Percentiles rank a stretch among this genome's conserved stretches.
These are phyloP conservation scores for Tympanopsis confertula DNA, from an alignment of 2,329 filamentous ascomycete species.

Conservation along the genomic window DNA sequence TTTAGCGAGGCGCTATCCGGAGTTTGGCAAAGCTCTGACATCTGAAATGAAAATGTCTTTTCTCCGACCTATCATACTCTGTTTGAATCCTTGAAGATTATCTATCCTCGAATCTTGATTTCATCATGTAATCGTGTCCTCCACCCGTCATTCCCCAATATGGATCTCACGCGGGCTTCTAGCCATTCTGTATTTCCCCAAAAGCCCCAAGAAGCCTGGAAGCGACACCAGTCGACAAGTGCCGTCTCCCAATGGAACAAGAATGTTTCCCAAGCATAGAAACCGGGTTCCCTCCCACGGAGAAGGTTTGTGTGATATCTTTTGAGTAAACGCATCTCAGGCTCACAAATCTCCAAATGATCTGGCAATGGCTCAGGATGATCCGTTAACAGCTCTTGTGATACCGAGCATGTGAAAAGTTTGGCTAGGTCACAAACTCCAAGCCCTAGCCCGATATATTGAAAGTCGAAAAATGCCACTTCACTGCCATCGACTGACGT, in stretches of 20 bases:
- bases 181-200: constrained; percentile 50
- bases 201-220: constrained; percentile 49
- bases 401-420: constrained; percentile 55
- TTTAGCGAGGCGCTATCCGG: too few relatives aligned
- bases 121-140: constrained; percentile 25
- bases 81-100: too few relatives aligned
- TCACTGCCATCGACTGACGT: constrained; percentile 31
- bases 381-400: constrained; percentile 34
- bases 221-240: constrained; percentile 55
- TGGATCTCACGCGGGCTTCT: constrained; percentile 37
- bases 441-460: constrained; percentile 53
- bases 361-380: constrained; percentile 15
- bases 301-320: constrained; percentile 31
- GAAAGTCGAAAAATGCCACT: constrained; percentile 59
- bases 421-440: constrained; percentile 58
- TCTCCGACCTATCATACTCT: too few relatives aligned
- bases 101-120: too few relatives aligned
- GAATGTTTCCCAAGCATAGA: constrained; percentile 45
- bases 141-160: constrained; percentile 32
- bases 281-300: constrained; percentile 11
- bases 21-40: too few relatives aligned
- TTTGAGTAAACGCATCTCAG: constrained; percentile 37
- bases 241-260: constrained; percentile 54
- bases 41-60: too few relatives aligned
- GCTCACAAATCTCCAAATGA: constrained; percentile 32